These are phyloP conservation scores for Lachancea nothofagi DNA, from an alignment of 805 yeast genomes.

Conservation along the genomic window DNA sequence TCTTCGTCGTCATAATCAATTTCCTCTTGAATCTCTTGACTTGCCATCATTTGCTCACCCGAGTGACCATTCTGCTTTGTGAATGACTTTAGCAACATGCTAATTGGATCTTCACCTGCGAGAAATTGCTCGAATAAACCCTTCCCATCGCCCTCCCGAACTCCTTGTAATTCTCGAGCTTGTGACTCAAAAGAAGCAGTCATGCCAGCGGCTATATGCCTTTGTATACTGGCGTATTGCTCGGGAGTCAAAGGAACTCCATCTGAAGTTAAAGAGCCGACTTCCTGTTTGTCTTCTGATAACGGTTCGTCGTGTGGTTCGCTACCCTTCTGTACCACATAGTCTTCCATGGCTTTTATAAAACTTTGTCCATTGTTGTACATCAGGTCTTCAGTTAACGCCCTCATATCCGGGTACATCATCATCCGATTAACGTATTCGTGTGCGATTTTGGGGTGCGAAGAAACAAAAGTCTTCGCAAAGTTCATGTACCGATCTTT, in stretches of 20 bases:
- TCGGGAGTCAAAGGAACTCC: constrained; percentile 29
- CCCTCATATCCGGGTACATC: constrained; percentile 41
- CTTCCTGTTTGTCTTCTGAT: constrained; percentile 10
- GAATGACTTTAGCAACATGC: constrained; percentile 26
- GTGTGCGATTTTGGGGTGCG: constrained; percentile 32
- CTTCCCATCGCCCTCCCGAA: constrained; percentile 29
- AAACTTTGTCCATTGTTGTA: constrained; percentile 74
- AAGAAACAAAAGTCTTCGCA: constrained; percentile 30
- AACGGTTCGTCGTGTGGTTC: neutral
- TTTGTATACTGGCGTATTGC: constrained; percentile 29
- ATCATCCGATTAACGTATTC: constrained; percentile 30
- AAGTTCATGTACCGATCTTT: constrained; percentile 25
- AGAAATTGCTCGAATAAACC: constrained; percentile 27
- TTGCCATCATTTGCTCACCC: constrained; percentile 3
- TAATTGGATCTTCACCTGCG: constrained; percentile 28
- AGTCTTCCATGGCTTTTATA: constrained; percentile 71
- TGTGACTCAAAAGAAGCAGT: constrained; percentile 27
- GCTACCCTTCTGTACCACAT: constrained; percentile 44
- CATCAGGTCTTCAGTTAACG: constrained; percentile 75
- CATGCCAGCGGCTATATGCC: constrained; percentile 31
- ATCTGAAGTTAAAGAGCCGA: constrained; percentile 28
- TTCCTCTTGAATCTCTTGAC: constrained; percentile 3
- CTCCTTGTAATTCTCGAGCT: constrained; percentile 23
- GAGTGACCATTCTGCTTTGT: constrained; percentile 23
- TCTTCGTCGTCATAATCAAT: constrained; percentile 10